These are phyloP conservation scores for Phaffia australis DNA, from an alignment of 768 basidiomycete species.

Conservation along the genomic window DNA sequence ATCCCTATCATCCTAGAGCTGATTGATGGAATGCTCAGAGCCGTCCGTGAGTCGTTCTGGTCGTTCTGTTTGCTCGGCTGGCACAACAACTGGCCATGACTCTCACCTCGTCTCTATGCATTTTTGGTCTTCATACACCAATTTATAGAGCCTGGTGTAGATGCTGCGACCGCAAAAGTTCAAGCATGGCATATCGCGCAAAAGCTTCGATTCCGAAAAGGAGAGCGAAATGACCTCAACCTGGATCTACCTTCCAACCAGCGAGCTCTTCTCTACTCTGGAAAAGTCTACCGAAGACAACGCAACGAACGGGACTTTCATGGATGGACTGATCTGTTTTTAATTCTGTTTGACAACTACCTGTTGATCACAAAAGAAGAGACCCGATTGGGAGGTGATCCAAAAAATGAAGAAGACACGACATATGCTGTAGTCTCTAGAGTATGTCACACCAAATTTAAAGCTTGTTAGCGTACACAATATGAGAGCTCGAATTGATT, in stretches of 20 bases:
- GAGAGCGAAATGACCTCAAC: conserved; percentile 17
- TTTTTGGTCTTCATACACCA: not conserved
- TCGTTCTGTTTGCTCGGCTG: not conserved
- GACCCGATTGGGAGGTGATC: conserved; percentile 7
- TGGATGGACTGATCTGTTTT: conserved; percentile 15
- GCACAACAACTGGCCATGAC: too few species aligned
- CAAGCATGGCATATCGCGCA: conserved; percentile 22
- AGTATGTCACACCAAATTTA: conserved; percentile 1
- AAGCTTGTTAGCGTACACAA: not conserved
- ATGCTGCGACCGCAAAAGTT: conserved; percentile 17
- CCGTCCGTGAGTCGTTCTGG: conserved; percentile 18
- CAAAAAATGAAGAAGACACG: conserved; percentile 21
- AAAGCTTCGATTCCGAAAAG: conserved; percentile 16
- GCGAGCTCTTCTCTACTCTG: conserved; percentile 11
- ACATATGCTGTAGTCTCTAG: conserved; percentile 19
- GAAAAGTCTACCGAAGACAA: conserved; percentile 10
- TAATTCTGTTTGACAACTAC: conserved; percentile 25
- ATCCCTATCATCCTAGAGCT: conserved; percentile 23
- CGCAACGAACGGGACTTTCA: conserved; percentile 23
- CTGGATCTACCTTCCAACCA: conserved; percentile 13
- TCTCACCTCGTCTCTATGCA: not conserved
- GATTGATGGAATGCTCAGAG: conserved; percentile 18
- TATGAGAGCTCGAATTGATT: not conserved
- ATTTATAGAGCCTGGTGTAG: conserved; percentile 15
- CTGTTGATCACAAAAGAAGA: conserved; percentile 22